phyloP scores from a whole-genome alignment of 2,329 filamentous ascomycete species.

The Penicillium sclerotiorum region DNA sequence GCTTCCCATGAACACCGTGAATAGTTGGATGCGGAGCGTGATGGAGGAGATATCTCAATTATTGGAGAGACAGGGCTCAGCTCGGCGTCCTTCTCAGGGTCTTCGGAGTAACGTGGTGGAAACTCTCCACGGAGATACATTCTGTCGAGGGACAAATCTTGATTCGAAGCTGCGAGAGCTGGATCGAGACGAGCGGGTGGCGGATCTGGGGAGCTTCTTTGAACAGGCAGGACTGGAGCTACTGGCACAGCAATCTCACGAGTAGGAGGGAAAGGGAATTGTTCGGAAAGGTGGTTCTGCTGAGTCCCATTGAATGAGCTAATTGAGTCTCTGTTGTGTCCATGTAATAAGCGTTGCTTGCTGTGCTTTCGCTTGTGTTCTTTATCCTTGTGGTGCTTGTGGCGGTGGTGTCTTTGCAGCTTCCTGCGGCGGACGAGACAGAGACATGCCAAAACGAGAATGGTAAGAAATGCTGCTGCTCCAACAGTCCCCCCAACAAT shows the following conservation, averaged over 20 bases:
- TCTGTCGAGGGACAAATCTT: slow-evolving; percentile 8
- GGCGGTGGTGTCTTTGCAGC: too few species aligned
- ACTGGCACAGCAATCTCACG: neutral
- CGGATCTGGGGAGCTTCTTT: slow-evolving; percentile 1
- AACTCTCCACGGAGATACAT: slow-evolving; percentile 2
- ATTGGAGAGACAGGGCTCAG: slow-evolving; percentile 7
- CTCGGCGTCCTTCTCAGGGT: slow-evolving; percentile 2
- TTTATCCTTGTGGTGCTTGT: slow-evolving; percentile 16
- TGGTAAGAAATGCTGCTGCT: slow-evolving; percentile 25
- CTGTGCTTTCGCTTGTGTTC: slow-evolving; percentile 10
- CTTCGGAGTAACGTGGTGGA: neutral
- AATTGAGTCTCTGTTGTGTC: slow-evolving; percentile 18
- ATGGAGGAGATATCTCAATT: slow-evolving; percentile 18
- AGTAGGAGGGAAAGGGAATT: slow-evolving; percentile 10
- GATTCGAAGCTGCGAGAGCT: slow-evolving; percentile 6
- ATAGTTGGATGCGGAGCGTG: slow-evolving; percentile 17
- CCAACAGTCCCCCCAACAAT: slow-evolving; percentile 36
- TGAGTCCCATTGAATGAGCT: slow-evolving; percentile 15
- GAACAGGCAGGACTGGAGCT: slow-evolving; percentile 13
- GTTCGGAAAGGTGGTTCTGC: slow-evolving; percentile 7
- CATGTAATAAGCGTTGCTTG: slow-evolving; percentile 21
- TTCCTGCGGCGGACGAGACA: slow-evolving; percentile 27
- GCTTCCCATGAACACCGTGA: slow-evolving; percentile 16
- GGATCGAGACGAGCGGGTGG: neutral
- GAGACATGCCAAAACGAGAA: slow-evolving; percentile 27